phyloP scores from a whole-genome alignment of 345 rosid species.

The Leavenworthia alabamica region DNA sequence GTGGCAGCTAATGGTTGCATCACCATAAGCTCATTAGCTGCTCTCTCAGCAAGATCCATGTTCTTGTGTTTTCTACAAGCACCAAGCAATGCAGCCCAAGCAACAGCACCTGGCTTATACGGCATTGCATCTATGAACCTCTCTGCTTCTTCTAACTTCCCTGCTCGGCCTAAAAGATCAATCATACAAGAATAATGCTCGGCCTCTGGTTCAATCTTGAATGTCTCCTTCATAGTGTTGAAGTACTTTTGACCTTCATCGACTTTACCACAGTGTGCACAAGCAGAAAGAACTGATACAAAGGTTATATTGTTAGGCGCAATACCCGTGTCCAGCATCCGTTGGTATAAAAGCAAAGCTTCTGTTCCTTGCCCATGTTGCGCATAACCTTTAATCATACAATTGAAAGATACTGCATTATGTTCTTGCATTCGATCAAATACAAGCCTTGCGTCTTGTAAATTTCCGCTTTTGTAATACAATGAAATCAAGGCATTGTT shows the following conservation, averaged over 20 bases:
- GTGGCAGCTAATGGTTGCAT: constrained; percentile 70
- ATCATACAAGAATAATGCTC: constrained; percentile 92
- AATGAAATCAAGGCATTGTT: constrained; percentile 60
- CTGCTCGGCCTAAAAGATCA: constrained; percentile 78
- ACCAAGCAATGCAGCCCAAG: constrained; percentile 81
- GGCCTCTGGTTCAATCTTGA: constrained; percentile 67
- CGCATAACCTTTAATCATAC: constrained; percentile 78
- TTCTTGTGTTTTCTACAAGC: constrained; percentile 73
- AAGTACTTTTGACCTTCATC: constrained; percentile 56
- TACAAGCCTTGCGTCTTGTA: constrained; percentile 52
- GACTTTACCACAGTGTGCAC: constrained; percentile 77
- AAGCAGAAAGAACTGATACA: constrained; percentile 75
- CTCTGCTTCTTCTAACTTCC: constrained; percentile 72
- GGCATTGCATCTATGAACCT: constrained; percentile 72
- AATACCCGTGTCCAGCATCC: constrained; percentile 51
- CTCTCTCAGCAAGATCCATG: constrained; percentile 61
- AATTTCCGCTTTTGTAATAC: constrained; percentile 76
- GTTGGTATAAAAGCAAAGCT: constrained; percentile 48
- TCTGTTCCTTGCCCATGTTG: constrained; percentile 64
- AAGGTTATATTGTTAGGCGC: constrained; percentile 71
- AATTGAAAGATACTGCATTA: constrained; percentile 60
- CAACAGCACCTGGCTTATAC: constrained; percentile 45
- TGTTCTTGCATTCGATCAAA: constrained; percentile 68
- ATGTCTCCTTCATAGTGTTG: constrained; percentile 56
- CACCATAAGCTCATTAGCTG: constrained; percentile 51